These are phyloP conservation scores for Taphrina wiesneri DNA, from an alignment of 1,139 yeast genomes.

Conservation along the genomic window DNA sequence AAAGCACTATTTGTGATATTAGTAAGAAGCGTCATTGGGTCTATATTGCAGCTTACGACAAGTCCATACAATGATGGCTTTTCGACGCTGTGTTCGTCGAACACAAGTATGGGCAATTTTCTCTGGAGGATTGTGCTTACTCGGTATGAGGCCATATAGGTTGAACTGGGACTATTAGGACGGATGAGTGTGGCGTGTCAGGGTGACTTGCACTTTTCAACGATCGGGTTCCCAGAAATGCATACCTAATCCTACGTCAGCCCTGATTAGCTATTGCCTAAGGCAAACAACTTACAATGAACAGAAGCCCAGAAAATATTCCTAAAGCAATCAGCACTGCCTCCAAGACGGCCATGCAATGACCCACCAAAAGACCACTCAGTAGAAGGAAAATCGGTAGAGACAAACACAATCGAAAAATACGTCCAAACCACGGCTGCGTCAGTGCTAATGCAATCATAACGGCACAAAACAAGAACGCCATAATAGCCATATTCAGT, in stretches of 20 bases:
- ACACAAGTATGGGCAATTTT: constrained; percentile 1
- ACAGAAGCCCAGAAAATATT: constrained; percentile 4
- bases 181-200: not conserved
- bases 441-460: not conserved
- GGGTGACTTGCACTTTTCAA: not conserved
- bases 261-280: not conserved
- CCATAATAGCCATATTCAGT: constrained; percentile 2
- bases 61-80: not conserved
- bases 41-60: not conserved
- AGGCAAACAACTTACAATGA: not conserved
- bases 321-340: not conserved
- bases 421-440: constrained; percentile 6
- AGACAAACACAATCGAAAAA: not conserved
- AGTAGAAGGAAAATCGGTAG: not conserved
- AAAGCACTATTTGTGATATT: not conserved
- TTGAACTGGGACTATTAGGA: not conserved
- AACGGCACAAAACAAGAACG: not conserved
- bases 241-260: not conserved
- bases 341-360: not conserved
- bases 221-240: not conserved
- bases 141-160: not conserved
- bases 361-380: not conserved
- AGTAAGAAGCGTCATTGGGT: not conserved
- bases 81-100: constrained; percentile 1
- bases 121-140: constrained; percentile 2